Evolutionary conservation across 345 rosid species (phyloP).

Genomic region (Pugionium cornutum): DNA sequence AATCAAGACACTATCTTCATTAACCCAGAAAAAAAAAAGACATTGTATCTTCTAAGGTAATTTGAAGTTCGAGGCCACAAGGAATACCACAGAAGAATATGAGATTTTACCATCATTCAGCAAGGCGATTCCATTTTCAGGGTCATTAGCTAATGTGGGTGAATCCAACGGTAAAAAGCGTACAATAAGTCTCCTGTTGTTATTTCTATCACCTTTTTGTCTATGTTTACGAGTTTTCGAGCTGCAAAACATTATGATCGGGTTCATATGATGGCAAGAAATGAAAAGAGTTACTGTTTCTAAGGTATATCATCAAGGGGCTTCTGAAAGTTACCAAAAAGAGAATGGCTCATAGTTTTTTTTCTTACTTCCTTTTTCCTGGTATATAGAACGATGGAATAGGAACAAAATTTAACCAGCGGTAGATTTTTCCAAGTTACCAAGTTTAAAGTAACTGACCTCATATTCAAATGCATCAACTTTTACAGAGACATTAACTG

Average conservation of each 20-base stretch:
- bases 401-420: slow-evolving; percentile 3
- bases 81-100: slow-evolving; percentile 5
- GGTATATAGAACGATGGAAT: slow-evolving; percentile 39
- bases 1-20: not conserved
- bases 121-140: slow-evolving; percentile 40
- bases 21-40: too few species aligned
- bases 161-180: slow-evolving; percentile 67
- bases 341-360: slow-evolving; percentile 54
- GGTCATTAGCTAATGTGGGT: slow-evolving; percentile 45
- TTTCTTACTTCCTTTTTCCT: slow-evolving; percentile 58
- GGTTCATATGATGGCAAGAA: slow-evolving; percentile 18
- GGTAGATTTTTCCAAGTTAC: slow-evolving; percentile 21
- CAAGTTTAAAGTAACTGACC: slow-evolving; percentile 54
- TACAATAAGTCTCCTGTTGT: slow-evolving; percentile 48
- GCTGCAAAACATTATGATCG: slow-evolving; percentile 52
- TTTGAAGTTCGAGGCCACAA: not conserved
- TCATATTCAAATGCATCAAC: slow-evolving; percentile 64
- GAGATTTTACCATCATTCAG: slow-evolving; percentile 55
- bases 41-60: slow-evolving; percentile 11
- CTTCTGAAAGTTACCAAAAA: slow-evolving; percentile 61
- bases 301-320: slow-evolving; percentile 22
- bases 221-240: slow-evolving; percentile 57
- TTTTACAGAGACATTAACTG: slow-evolving; percentile 80
- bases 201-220: slow-evolving; percentile 41
- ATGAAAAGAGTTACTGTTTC: slow-evolving; percentile 16